phyloP scores from a whole-genome alignment of 129 eudicot species.

The Chrysanthemum lavandulifolium region DNA sequence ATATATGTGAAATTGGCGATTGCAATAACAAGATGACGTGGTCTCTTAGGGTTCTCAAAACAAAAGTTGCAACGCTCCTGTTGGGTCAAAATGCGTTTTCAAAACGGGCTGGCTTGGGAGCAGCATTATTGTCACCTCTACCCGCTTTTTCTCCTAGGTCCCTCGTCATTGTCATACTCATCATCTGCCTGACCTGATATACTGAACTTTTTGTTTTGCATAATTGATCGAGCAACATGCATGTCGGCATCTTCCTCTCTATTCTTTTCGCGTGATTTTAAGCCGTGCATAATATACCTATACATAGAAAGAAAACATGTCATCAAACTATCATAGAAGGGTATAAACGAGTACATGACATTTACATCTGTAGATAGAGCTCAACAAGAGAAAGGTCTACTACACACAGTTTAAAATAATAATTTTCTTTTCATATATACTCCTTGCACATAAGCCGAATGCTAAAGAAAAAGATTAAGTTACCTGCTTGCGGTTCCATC shows the following conservation, averaged over 20 bases:
- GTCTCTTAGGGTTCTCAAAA: constrained; percentile 85
- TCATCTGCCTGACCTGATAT: constrained; percentile 76
- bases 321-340: neutral
- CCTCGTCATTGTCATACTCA: constrained; percentile 88
- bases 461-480: constrained; percentile 8
- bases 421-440: neutral
- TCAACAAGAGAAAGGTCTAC: neutral
- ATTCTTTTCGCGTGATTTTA: constrained; percentile 48
- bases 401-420: neutral
- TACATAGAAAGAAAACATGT: neutral
- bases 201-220: constrained; percentile 59
- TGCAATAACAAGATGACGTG: constrained; percentile 80
- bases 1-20: constrained; percentile 90
- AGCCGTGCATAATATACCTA: constrained; percentile 58
- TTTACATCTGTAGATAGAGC: neutral
- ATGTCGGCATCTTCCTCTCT: constrained; percentile 80
- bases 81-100: constrained; percentile 66
- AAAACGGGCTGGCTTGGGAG: constrained; percentile 33
- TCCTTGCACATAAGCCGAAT: neutral
- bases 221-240: constrained; percentile 72
- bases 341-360: neutral
- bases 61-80: constrained; percentile 90
- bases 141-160: constrained; percentile 60
- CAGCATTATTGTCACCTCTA: constrained; percentile 42
- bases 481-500: constrained; percentile 76